Conservation (phyloP, 1,284 basidiomycete genomes). For the Ceratobasidium sp. region DNA sequence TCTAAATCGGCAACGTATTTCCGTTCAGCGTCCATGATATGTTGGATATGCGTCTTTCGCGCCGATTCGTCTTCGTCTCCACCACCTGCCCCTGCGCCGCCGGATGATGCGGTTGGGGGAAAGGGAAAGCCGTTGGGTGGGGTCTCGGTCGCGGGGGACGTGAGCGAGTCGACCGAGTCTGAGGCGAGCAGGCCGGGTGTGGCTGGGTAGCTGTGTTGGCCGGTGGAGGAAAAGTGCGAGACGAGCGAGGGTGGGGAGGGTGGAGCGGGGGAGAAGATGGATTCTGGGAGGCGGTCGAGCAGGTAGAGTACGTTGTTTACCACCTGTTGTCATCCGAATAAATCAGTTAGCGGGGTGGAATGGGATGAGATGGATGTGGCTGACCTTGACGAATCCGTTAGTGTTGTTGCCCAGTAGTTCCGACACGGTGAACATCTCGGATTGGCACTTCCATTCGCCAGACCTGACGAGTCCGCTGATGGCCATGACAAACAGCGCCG, state of each 20-base stretch:
- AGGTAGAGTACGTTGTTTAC: slow-evolving; percentile 93
- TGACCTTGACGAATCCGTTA: slow-evolving; percentile 94
- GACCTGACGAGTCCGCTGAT: slow-evolving; percentile 58
- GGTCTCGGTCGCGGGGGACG: slow-evolving; percentile 52
- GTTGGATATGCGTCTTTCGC: slow-evolving; percentile 83
- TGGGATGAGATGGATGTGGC: slow-evolving; percentile 50
- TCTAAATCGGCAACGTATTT: slow-evolving; percentile 99
- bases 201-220: slow-evolving; percentile 44
- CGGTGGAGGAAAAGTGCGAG: slow-evolving; percentile 37
- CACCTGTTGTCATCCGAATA: slow-evolving; percentile 69
- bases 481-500: slow-evolving; percentile 80
- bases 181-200: slow-evolving; percentile 53
- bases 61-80: slow-evolving; percentile 73
- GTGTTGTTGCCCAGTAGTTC: slow-evolving; percentile 87
- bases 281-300: slow-evolving; percentile 83
- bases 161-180: slow-evolving; percentile 67
- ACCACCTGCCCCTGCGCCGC: slow-evolving; percentile 55
- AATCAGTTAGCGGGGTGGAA: slow-evolving; percentile 17
- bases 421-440: slow-evolving; percentile 80
- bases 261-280: slow-evolving; percentile 72
- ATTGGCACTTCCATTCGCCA: slow-evolving; percentile 63
- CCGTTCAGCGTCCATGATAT: slow-evolving; percentile 94
- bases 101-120: slow-evolving; percentile 6
- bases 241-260: slow-evolving; percentile 57
- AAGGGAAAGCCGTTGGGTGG: slow-evolving; percentile 34